Evolutionary conservation across 345 rosid genomes (phyloP).

Genomic region (Camelina neglecta): DNA sequence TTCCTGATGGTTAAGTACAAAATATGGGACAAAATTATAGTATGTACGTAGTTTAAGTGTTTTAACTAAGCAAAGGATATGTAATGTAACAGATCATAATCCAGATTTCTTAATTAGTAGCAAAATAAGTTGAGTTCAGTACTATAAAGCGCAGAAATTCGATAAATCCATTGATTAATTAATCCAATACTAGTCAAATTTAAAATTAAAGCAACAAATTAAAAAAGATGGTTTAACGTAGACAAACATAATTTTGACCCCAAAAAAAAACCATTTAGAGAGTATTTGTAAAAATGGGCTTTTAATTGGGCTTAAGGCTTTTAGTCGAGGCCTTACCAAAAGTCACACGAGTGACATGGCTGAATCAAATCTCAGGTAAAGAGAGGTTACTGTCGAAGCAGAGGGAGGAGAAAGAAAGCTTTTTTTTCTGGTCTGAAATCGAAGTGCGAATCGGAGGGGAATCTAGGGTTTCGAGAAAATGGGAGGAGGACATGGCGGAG

Average conservation of each 20-base stretch:
- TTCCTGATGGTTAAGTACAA: not conserved
- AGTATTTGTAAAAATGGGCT: not conserved
- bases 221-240: not conserved
- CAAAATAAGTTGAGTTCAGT: too few species aligned
- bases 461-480: slow-evolving; percentile 49
- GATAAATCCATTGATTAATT: too few species aligned
- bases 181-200: too few species aligned
- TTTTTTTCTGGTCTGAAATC: slow-evolving; percentile 6
- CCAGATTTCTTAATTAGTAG: not conserved
- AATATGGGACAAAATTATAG: too few species aligned
- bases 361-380: slow-evolving; percentile 33
- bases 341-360: not conserved
- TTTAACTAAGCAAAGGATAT: not conserved
- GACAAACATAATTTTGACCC: too few species aligned
- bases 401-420: not conserved
- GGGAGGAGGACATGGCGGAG: slow-evolving; percentile 77
- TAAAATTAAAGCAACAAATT: not conserved
- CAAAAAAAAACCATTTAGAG: not conserved
- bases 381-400: slow-evolving; percentile 21
- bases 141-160: too few species aligned
- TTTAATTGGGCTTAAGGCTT: not conserved
- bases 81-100: not conserved
- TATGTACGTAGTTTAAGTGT: too few species aligned
- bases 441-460: slow-evolving; percentile 31
- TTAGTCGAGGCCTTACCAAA: slow-evolving; percentile 15